Conservation (phyloP, 306 rosid genomes). For the Dryas alaskensis region DNA sequence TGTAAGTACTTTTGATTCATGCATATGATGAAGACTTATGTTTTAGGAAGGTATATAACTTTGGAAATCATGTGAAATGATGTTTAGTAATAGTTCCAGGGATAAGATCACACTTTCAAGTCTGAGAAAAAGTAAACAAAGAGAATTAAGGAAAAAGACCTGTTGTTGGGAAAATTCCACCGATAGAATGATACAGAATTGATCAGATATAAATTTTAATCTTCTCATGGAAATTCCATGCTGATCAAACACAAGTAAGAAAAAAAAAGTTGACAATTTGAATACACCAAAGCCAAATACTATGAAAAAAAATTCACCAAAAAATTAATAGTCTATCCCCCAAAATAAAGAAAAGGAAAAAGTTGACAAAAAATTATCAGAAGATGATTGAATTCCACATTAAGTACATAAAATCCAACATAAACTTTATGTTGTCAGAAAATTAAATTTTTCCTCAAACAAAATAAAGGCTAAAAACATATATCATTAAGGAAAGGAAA, state of each 20-base stretch:
- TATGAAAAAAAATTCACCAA: neutral
- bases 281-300: neutral
- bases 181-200: neutral
- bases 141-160: neutral
- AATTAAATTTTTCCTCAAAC: neutral
- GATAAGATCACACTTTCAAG: no score
- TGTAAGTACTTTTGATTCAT: constrained; percentile 52
- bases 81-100: neutral
- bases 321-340: neutral
- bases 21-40: neutral
- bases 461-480: neutral
- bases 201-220: no score
- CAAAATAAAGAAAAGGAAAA: neutral
- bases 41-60: neutral
- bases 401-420: neutral
- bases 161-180: neutral
- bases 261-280: neutral
- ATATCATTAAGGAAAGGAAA: neutral
- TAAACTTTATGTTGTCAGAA: neutral
- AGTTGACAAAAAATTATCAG: neutral
- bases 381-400: neutral
- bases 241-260: no score
- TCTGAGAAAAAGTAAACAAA: neutral
- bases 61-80: neutral
- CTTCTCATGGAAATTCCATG: neutral